A percentile compares a stretch with the other conserved stretches of the same genome.
Evolutionary conservation across 2,329 filamentous ascomycete species (phyloP).

Genomic region (Pleoardoris graminearum): DNA sequence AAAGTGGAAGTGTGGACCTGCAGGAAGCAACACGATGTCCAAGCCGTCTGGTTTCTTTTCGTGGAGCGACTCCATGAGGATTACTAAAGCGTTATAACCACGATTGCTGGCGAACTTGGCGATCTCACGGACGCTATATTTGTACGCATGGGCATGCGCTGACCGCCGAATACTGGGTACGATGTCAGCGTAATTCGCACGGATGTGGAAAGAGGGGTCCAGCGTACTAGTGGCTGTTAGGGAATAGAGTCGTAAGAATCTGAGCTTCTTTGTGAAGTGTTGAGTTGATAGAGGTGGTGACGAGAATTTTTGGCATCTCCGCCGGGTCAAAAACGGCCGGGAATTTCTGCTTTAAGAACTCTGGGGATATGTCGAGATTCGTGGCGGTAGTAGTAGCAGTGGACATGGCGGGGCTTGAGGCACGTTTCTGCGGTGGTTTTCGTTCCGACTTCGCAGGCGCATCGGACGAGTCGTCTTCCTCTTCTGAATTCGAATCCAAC

Average conservation of each 20-base stretch:
- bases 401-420: constrained; percentile 59
- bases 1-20: constrained; percentile 92
- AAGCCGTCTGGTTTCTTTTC: constrained; percentile 81
- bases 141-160: constrained; percentile 80
- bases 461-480: constrained; percentile 56
- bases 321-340: constrained; percentile 61
- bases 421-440: constrained; percentile 51
- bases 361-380: constrained; percentile 63
- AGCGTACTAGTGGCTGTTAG: constrained; percentile 77
- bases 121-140: constrained; percentile 92
- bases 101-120: constrained; percentile 80
- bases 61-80: constrained; percentile 76
- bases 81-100: constrained; percentile 79
- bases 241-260: constrained; percentile 79
- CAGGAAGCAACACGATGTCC: constrained; percentile 80
- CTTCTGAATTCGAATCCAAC: constrained; percentile 61
- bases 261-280: constrained; percentile 83
- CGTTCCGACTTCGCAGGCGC: constrained; percentile 42
- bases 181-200: no score
- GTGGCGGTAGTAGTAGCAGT: constrained; percentile 63
- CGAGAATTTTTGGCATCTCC: constrained; percentile 76
- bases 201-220: no score
- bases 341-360: constrained; percentile 63
- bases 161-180: constrained; percentile 84
- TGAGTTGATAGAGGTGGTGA: constrained; percentile 89